These are phyloP conservation scores for Larix sibirica DNA, from an alignment of 83 land plant species.

Conservation along the genomic window DNA sequence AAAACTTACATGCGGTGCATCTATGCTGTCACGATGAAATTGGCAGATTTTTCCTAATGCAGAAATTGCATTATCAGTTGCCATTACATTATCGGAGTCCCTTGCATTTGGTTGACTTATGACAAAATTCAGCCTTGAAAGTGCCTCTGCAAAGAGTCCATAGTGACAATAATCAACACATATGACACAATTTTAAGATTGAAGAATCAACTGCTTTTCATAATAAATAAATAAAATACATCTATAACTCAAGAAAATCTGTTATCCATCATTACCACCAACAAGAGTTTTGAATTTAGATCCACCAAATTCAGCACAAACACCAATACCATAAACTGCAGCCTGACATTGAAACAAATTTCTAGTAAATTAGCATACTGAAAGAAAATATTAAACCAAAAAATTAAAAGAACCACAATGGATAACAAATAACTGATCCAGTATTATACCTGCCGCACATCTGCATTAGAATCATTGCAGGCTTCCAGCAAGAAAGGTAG, in stretches of 20 bases:
- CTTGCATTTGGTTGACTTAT: constrained; percentile 74
- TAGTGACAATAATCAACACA: background rate
- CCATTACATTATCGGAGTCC: constrained; percentile 85
- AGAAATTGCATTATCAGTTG: constrained; percentile 97
- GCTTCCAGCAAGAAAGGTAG: constrained; percentile 92
- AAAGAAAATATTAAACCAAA: background rate
- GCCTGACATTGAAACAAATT: constrained; percentile 51
- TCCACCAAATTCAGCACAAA: constrained; percentile 98
- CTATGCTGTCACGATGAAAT: constrained; percentile 83
- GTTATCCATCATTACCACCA: constrained; percentile 57
- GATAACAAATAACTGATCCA: background rate
- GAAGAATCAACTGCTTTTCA: background rate
- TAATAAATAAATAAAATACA: background rate
- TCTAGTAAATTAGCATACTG: background rate
- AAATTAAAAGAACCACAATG: background rate
- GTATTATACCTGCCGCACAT: constrained; percentile 87
- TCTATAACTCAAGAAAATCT: background rate
- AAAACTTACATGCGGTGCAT: constrained; percentile 79
- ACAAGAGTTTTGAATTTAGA: constrained; percentile 80
- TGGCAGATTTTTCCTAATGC: constrained; percentile 96
- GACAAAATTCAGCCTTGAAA: constrained; percentile 73
- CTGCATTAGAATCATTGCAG: constrained; percentile 81
- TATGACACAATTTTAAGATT: background rate
- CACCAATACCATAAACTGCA: constrained; percentile 96
- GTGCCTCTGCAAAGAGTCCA: constrained; percentile 64